Percentiles rank a stretch among this genome's conserved stretches.
Conservation (phyloP, 495 filamentous ascomycete genomes). For the Lepidopterella palustris region DNA sequence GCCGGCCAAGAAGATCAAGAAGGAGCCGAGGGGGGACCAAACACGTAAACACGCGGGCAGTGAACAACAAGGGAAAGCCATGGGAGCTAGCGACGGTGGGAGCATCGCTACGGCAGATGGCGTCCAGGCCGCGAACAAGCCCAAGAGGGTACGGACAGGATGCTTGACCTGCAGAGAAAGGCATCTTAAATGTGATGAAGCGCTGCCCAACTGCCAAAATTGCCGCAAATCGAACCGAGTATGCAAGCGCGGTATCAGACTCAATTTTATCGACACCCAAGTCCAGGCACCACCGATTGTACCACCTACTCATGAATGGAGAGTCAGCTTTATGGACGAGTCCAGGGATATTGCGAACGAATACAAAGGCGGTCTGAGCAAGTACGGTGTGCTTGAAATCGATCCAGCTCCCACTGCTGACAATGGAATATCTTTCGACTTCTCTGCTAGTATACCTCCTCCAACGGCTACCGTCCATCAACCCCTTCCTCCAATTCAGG, state of each 20-base stretch:
- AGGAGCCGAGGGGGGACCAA: not conserved
- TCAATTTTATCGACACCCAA: conserved; percentile 90
- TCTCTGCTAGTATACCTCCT: conserved; percentile 33
- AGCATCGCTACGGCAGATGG: conserved; percentile 13
- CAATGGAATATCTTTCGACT: conserved; percentile 39
- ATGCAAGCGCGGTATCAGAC: conserved; percentile 78
- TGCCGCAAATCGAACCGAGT: conserved; percentile 80
- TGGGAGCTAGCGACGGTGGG: conserved; percentile 8
- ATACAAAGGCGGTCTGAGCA: conserved; percentile 73
- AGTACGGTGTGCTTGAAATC: conserved; percentile 56
- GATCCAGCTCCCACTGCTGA: conserved; percentile 34
- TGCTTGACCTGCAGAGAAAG: conserved; percentile 41
- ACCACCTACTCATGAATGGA: conserved; percentile 56
- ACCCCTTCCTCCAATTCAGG: conserved; percentile 41
- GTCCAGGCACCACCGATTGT: conserved; percentile 59
- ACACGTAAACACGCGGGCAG: not conserved
- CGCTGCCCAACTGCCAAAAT: conserved; percentile 70
- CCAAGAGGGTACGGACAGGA: conserved; percentile 39
- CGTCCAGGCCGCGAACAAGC: conserved; percentile 22
- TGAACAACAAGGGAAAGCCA: conserved; percentile 13
- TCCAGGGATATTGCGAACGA: conserved; percentile 87
- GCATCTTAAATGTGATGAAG: conserved; percentile 81
- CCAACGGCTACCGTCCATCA: conserved; percentile 37
- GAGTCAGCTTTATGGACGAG: conserved; percentile 79
- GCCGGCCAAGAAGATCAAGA: conserved; percentile 9